A percentile compares a stretch with the other conserved stretches of the same genome.
These are phyloP conservation scores for Dunaliella sp. DNA, from an alignment of 139 green algal species.

Conservation along the genomic window DNA sequence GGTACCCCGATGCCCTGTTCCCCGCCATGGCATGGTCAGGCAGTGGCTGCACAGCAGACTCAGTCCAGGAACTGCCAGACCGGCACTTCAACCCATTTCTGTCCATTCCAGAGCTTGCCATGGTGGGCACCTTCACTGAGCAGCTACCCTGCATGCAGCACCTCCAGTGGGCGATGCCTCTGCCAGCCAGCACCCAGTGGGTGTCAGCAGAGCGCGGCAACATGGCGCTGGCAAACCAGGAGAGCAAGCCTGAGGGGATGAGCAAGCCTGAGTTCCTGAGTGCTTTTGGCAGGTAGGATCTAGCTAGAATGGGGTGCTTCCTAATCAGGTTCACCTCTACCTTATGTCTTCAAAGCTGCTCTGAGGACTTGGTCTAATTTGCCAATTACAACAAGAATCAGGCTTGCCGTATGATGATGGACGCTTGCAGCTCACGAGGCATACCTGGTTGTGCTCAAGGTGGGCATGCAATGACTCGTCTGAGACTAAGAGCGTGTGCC, in stretches of 20 bases:
- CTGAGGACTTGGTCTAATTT: too few relatives aligned
- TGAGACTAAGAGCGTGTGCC: too few relatives aligned
- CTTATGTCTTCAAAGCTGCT: too few relatives aligned
- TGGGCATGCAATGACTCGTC: too few relatives aligned
- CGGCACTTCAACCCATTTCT: conserved; percentile 46
- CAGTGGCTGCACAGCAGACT: conserved; percentile 28
- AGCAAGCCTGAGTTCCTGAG: not conserved
- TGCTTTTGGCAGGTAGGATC: not conserved
- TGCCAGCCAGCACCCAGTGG: not conserved
- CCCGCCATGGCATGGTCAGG: conserved; percentile 44
- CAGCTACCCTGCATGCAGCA: not conserved
- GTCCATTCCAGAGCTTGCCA: not conserved
- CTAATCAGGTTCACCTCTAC: too few relatives aligned
- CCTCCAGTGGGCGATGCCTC: not conserved
- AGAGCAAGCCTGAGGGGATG: not conserved
- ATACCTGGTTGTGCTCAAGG: too few relatives aligned
- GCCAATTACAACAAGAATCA: too few relatives aligned
- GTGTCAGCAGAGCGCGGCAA: not conserved
- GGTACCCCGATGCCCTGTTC: conserved; percentile 38
- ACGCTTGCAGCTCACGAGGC: too few relatives aligned
- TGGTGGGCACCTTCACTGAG: conserved; percentile 42
- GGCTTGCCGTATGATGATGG: too few relatives aligned
- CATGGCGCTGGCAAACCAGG: not conserved
- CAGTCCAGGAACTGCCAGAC: not conserved
- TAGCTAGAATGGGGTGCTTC: too few relatives aligned